Conservation (phyloP, 192 early-diverging fungal species). For the Rhizophagus prolifer region DNA sequence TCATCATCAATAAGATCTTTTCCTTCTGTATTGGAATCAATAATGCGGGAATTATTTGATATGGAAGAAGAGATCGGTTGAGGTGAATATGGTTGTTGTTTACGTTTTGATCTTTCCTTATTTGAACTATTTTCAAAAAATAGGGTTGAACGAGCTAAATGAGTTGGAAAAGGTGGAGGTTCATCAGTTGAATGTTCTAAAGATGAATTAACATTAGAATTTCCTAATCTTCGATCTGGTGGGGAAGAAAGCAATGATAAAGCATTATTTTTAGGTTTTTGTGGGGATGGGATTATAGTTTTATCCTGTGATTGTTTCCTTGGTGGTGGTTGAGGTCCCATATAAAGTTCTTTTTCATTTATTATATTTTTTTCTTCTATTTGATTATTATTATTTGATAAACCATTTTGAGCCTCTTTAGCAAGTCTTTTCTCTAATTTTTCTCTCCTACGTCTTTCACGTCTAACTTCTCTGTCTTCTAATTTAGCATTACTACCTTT, state of each 20-base stretch:
- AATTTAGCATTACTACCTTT: conserved; percentile 25
- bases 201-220: background rate
- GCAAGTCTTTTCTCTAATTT: background rate
- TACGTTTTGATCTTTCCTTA: background rate
- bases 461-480: conserved; percentile 15
- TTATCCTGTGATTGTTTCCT: background rate
- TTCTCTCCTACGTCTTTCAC: background rate
- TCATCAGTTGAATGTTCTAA: background rate
- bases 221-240: background rate
- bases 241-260: conserved; percentile 1
- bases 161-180: conserved; percentile 20
- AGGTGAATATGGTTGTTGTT: background rate
- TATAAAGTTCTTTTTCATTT: background rate
- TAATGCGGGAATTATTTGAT: background rate
- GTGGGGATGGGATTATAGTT: background rate
- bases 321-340: conserved; percentile 2
- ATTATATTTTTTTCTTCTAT: background rate
- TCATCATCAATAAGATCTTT: background rate
- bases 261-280: background rate
- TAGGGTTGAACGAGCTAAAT: background rate
- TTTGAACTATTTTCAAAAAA: background rate
- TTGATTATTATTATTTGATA: background rate
- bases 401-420: background rate
- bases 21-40: background rate
- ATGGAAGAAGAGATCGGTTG: too few relatives aligned